Conservation (phyloP, 2,329 filamentous ascomycete genomes). For the Cytospora leucostoma region DNA sequence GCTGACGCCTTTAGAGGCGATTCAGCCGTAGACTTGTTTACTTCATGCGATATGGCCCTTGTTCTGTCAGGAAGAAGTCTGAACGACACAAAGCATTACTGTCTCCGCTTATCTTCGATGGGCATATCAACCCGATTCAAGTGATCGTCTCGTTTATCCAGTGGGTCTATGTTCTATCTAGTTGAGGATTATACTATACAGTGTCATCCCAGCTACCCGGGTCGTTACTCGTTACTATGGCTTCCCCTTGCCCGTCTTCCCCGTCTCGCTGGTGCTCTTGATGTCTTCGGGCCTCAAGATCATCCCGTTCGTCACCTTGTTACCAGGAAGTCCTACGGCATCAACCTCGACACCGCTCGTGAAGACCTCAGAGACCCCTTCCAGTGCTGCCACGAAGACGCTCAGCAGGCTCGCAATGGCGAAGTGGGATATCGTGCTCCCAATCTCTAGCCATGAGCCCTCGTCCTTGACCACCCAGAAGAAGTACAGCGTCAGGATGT, state of each 20-base stretch:
- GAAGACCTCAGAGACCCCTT: conserved; percentile 81
- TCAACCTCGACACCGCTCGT: conserved; percentile 76
- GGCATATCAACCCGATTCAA: not conserved
- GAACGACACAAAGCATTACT: not conserved
- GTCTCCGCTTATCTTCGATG: not conserved
- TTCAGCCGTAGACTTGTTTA: not conserved
- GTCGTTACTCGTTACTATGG: conserved; percentile 8
- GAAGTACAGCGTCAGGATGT: conserved; percentile 91
- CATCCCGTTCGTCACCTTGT: conserved; percentile 6
- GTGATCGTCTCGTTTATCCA: not conserved
- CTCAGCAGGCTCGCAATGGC: conserved; percentile 86
- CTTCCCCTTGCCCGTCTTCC: conserved; percentile 3
- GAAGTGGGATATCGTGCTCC: conserved; percentile 94
- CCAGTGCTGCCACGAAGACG: conserved; percentile 85
- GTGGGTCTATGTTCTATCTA: not conserved
- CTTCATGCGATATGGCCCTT: not conserved
- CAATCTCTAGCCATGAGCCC: conserved; percentile 96
- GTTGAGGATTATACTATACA: not conserved
- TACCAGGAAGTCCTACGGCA: conserved; percentile 12
- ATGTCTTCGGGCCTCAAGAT: not conserved
- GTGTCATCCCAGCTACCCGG: not conserved
- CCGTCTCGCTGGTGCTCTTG: conserved; percentile 5
- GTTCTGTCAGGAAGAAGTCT: not conserved
- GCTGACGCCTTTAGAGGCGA: conserved; percentile 1
- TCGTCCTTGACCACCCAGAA: conserved; percentile 98